Conservation (phyloP, 257 asterid species). For the Lycium ferocissimum region DNA sequence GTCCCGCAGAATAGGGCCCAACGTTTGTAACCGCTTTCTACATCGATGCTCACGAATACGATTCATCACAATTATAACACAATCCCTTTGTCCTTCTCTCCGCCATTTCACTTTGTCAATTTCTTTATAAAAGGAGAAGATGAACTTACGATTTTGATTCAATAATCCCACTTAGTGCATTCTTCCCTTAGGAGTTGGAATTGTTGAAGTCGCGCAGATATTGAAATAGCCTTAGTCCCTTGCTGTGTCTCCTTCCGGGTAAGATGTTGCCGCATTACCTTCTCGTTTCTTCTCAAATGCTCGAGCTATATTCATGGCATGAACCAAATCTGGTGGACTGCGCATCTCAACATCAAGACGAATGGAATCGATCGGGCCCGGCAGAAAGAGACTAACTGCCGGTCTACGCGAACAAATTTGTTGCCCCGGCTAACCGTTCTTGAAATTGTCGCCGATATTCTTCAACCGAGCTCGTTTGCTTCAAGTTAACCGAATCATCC, state of each 20-base stretch:
- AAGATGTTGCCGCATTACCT: not conserved
- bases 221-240: not conserved
- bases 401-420: not conserved
- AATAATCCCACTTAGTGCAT: not conserved
- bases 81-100: not conserved
- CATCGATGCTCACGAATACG: not conserved
- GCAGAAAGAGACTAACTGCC: not conserved
- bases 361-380: not conserved
- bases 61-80: not conserved
- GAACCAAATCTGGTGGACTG: not conserved
- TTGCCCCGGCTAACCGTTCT: not conserved
- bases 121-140: not conserved
- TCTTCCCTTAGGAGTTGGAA: not conserved
- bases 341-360: conserved; percentile 7
- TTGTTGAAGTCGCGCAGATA: not conserved
- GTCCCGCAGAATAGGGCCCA: conserved; percentile 25
- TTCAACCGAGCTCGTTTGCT: not conserved
- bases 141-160: not conserved
- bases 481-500: not conserved
- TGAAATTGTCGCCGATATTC: not conserved
- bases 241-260: not conserved
- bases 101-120: not conserved
- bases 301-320: not conserved
- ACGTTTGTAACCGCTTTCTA: not conserved
- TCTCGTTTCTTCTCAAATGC: not conserved